Evolutionary conservation across 768 basidiomycete species (phyloP).

Genomic region (Tricholoma furcatifolium): DNA sequence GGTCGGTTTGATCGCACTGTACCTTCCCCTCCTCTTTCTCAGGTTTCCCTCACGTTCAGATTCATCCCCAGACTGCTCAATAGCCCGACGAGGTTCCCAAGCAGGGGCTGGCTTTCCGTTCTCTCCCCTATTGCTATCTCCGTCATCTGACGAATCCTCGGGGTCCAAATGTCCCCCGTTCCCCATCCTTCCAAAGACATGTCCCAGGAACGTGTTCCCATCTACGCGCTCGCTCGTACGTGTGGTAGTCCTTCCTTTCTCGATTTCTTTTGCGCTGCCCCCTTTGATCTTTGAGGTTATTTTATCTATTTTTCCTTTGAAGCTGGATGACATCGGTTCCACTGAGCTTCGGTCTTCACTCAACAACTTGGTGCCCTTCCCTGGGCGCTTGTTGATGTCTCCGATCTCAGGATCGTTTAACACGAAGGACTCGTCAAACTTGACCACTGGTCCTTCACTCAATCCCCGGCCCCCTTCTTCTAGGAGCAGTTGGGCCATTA

Average conservation of each 20-base stretch:
- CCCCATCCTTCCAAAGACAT: background rate
- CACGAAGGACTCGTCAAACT: background rate
- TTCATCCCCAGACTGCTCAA: background rate
- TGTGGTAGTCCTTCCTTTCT: background rate
- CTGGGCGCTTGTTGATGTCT: background rate
- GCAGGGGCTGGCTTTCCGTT: background rate
- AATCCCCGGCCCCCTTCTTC: too few relatives aligned
- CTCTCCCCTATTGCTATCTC: too few relatives aligned
- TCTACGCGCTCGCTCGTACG: too few relatives aligned
- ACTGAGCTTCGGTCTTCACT: background rate
- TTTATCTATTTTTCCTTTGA: background rate
- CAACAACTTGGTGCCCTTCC: background rate
- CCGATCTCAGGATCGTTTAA: background rate
- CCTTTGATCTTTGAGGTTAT: background rate
- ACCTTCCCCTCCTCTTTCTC: background rate
- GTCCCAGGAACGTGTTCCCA: too few relatives aligned
- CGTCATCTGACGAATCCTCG: too few relatives aligned
- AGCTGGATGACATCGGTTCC: background rate
- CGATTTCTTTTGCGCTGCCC: background rate
- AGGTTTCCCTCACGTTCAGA: too few relatives aligned
- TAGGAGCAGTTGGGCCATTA: too few relatives aligned
- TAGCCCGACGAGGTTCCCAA: background rate
- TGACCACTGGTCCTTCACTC: too few relatives aligned
- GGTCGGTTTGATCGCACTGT: background rate
- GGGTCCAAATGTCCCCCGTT: background rate